Evolutionary conservation across 2,329 filamentous ascomycete species (phyloP).

Genomic region (Tolypocladium paradoxum): DNA sequence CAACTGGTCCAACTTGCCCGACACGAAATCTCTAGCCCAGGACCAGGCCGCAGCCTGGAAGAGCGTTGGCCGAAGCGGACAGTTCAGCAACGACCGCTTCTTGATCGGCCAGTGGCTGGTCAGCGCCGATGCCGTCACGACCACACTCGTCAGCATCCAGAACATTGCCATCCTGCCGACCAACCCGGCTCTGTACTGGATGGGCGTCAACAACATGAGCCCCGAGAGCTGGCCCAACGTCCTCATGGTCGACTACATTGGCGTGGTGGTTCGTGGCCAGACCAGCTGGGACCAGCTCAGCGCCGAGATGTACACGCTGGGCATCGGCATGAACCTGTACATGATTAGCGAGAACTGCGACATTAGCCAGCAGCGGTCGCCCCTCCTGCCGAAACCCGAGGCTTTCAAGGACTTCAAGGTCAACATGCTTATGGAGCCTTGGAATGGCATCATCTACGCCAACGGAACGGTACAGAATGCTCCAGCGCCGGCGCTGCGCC

Average conservation of each 20-base stretch:
- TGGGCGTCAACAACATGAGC: constrained; percentile 16
- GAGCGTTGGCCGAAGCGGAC: constrained; percentile 8
- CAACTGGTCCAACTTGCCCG: constrained; percentile 18
- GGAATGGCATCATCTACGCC: constrained; percentile 20
- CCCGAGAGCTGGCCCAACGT: constrained; percentile 19
- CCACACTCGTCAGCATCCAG: background rate
- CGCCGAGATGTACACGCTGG: constrained; percentile 20
- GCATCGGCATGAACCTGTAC: constrained; percentile 17
- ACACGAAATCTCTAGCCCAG: constrained; percentile 13
- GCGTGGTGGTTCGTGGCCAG: constrained; percentile 15
- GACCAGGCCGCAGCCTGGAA: constrained; percentile 12
- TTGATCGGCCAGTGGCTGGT: constrained; percentile 21
- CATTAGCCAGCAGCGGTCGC: constrained; percentile 9
- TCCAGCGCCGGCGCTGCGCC: constrained; percentile 2
- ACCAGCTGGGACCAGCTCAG: constrained; percentile 16
- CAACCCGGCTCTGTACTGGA: constrained; percentile 24
- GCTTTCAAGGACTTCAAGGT: background rate
- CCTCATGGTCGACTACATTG: constrained; percentile 20
- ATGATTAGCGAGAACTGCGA: constrained; percentile 22
- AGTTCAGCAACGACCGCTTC: constrained; percentile 1
- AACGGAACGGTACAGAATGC: constrained; percentile 16
- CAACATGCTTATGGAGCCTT: background rate
- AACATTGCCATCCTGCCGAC: constrained; percentile 6
- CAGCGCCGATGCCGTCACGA: constrained; percentile 13
- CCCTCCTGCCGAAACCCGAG: constrained; percentile 7